phyloP scores from a whole-genome alignment of 2,329 filamentous ascomycete species.

The Zymoseptoria crescenta region DNA sequence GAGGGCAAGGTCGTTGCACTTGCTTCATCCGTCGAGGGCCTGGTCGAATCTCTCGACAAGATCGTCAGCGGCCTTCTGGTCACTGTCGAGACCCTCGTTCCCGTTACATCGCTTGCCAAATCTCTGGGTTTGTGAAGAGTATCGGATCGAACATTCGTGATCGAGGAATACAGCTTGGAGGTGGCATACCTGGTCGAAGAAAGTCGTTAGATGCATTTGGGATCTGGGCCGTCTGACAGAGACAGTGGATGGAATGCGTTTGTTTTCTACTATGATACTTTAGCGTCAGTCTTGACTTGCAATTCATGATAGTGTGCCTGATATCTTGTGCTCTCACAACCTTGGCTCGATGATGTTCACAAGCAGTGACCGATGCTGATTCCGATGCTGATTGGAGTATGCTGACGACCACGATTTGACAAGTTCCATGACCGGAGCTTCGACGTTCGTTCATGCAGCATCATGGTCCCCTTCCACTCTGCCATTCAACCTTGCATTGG shows the following conservation, averaged over 20 bases:
- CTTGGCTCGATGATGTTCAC: neutral
- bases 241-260: neutral
- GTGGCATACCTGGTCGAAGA: neutral
- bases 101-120: neutral
- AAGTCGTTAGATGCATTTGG: neutral
- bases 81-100: neutral
- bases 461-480: neutral
- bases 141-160: neutral
- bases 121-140: neutral
- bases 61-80: neutral
- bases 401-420: neutral
- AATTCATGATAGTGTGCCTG: neutral
- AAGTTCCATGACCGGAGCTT: neutral
- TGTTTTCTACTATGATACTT: neutral
- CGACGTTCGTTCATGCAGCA: neutral
- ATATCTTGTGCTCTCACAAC: neutral
- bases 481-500: conserved; percentile 37
- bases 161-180: neutral
- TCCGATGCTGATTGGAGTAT: neutral
- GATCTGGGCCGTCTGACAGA: neutral
- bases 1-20: neutral
- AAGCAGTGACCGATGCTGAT: too few relatives aligned
- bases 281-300: neutral
- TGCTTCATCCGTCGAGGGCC: neutral
- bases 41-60: neutral